phyloP scores from a whole-genome alignment of 176 grass and related monocot species.

The Lolium multiflorum region DNA sequence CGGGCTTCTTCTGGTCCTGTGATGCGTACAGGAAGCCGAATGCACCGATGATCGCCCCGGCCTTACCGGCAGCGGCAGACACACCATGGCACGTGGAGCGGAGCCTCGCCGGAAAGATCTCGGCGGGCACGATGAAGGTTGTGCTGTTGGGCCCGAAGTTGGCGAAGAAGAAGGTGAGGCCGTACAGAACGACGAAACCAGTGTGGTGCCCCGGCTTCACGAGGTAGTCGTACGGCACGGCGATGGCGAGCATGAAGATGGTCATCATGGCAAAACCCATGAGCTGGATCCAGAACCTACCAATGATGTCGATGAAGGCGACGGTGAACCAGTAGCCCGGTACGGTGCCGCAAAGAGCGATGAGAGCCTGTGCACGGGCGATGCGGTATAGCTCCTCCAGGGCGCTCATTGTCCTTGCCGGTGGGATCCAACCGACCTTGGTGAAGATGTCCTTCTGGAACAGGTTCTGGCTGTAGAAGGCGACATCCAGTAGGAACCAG shows the following conservation, averaged over 20 bases:
- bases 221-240: slow-evolving; percentile 61
- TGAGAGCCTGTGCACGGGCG: slow-evolving; percentile 65
- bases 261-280: slow-evolving; percentile 83
- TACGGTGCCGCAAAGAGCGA: slow-evolving; percentile 80
- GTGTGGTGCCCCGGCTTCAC: slow-evolving; percentile 38
- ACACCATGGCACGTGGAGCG: slow-evolving; percentile 66
- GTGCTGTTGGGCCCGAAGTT: slow-evolving; percentile 54
- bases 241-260: slow-evolving; percentile 73
- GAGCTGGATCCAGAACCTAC: slow-evolving; percentile 57
- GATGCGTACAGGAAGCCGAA: slow-evolving; percentile 61
- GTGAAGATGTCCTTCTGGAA: slow-evolving; percentile 89
- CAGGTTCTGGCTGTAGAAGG: slow-evolving; percentile 84
- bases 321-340: slow-evolving; percentile 93
- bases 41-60: slow-evolving; percentile 51
- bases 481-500: slow-evolving; percentile 81
- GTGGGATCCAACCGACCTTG: neutral
- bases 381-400: slow-evolving; percentile 70
- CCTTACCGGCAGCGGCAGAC: slow-evolving; percentile 47
- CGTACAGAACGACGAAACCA: slow-evolving; percentile 59
- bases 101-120: slow-evolving; percentile 55
- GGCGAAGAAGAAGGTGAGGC: slow-evolving; percentile 53
- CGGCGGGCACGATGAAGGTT: slow-evolving; percentile 49
- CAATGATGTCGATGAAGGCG: slow-evolving; percentile 67
- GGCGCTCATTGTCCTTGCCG: slow-evolving; percentile 60
- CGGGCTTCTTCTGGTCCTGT: slow-evolving; percentile 49